These are phyloP conservation scores for Mycena citricolor DNA, from an alignment of 1,284 basidiomycete species.

Conservation along the genomic window DNA sequence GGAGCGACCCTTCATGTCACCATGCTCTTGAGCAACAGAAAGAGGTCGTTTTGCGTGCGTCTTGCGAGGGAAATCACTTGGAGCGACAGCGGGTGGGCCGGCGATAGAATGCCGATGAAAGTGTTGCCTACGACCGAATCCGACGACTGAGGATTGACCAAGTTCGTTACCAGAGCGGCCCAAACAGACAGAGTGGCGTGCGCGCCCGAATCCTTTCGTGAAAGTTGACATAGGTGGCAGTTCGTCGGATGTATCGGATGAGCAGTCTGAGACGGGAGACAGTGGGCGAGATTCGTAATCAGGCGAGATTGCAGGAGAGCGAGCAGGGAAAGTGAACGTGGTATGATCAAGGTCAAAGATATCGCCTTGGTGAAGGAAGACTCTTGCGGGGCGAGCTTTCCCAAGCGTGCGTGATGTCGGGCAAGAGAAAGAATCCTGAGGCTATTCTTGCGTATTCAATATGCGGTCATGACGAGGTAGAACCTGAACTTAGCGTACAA, in stretches of 20 bases:
- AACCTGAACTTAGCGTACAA: background rate
- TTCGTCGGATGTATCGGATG: slow-evolving; percentile 5
- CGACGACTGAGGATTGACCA: slow-evolving; percentile 14
- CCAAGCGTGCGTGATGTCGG: background rate
- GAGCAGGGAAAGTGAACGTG: too few species aligned
- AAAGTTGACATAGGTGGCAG: slow-evolving; percentile 6
- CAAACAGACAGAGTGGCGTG: slow-evolving; percentile 7
- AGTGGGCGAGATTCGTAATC: slow-evolving; percentile 16
- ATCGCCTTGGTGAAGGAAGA: background rate
- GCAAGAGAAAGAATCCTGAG: slow-evolving; percentile 7
- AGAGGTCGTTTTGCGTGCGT: slow-evolving; percentile 14
- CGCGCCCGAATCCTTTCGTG: too few species aligned
- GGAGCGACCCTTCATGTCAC: background rate
- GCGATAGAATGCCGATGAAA: slow-evolving; percentile 11
- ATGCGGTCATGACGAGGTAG: slow-evolving; percentile 1
- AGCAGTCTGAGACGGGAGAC: slow-evolving; percentile 12
- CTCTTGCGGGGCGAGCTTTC: background rate
- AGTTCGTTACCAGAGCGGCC: slow-evolving; percentile 1
- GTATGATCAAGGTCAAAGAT: too few species aligned
- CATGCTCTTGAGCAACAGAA: slow-evolving; percentile 1
- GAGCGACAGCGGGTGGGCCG: too few species aligned
- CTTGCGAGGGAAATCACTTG: slow-evolving; percentile 1
- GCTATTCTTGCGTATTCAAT: slow-evolving; percentile 8
- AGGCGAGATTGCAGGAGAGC: slow-evolving; percentile 10
- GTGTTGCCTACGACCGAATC: slow-evolving; percentile 18